A percentile compares a stretch with the other conserved stretches of the same genome.
These are phyloP conservation scores for Mortierella sp. DNA, from an alignment of 371 early-diverging fungal genomes.

Conservation along the genomic window DNA sequence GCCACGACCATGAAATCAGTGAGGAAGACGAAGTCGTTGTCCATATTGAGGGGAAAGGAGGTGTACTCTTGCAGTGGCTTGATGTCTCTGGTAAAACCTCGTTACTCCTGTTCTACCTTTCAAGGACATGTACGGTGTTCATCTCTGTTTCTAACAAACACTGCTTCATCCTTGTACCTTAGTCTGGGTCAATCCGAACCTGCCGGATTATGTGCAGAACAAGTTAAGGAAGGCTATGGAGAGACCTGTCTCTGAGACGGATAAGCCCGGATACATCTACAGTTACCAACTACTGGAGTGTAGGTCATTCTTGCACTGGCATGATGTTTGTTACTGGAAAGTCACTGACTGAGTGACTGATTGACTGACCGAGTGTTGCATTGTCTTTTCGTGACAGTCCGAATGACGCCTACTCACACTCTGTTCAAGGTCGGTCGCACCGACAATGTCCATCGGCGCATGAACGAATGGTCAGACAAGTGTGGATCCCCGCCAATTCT, in stretches of 20 bases:
- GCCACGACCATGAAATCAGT: constrained; percentile 47
- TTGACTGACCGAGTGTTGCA: not conserved
- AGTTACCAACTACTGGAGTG: constrained; percentile 56
- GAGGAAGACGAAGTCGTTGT: constrained; percentile 51
- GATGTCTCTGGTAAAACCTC: constrained; percentile 37
- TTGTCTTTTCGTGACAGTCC: constrained; percentile 20
- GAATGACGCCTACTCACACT: constrained; percentile 46
- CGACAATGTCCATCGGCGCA: constrained; percentile 60
- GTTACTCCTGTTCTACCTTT: not conserved
- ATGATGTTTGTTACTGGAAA: no score
- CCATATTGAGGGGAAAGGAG: constrained; percentile 51
- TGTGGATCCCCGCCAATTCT: constrained; percentile 61
- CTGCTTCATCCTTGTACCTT: not conserved
- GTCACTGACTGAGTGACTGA: no score
- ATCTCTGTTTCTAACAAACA: not conserved
- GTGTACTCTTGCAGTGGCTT: constrained; percentile 48
- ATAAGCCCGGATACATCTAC: constrained; percentile 66
- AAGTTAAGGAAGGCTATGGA: constrained; percentile 58
- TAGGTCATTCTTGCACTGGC: no score
- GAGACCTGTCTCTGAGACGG: constrained; percentile 58
- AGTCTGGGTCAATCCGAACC: constrained; percentile 53
- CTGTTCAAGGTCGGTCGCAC: constrained; percentile 69
- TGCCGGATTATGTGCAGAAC: constrained; percentile 49
- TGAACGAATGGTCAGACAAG: constrained; percentile 60
- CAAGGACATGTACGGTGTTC: no score